A percentile compares a stretch with the other conserved stretches of the same genome.
Evolutionary conservation across 2,329 filamentous ascomycete genomes (phyloP).

Genomic region (Diaporthe sp.): DNA sequence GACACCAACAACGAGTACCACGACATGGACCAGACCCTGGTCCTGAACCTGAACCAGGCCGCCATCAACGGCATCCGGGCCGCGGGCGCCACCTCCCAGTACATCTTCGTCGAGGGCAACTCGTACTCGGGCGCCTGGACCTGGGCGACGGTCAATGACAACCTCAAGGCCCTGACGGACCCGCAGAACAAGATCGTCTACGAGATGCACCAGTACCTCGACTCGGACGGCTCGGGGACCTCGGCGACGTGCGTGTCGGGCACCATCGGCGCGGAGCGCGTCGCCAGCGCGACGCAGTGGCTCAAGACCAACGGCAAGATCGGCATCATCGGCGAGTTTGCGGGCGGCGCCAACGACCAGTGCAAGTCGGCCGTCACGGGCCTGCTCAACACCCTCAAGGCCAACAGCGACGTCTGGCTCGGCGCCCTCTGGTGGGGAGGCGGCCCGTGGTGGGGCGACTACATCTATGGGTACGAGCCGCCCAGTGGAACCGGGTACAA

Average conservation of each 20-base stretch:
- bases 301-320: slow-evolving; percentile 67
- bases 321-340: slow-evolving; percentile 69
- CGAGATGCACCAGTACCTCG: slow-evolving; percentile 72
- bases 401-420: slow-evolving; percentile 70
- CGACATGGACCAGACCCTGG: slow-evolving; percentile 69
- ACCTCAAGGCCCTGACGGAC: slow-evolving; percentile 60
- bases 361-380: slow-evolving; percentile 66
- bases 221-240: slow-evolving; percentile 66
- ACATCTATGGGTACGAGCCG: slow-evolving; percentile 62
- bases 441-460: slow-evolving; percentile 71
- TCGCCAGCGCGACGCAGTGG: slow-evolving; percentile 67
- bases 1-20: slow-evolving; percentile 76
- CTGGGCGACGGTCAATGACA: slow-evolving; percentile 54
- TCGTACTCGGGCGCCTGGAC: slow-evolving; percentile 48
- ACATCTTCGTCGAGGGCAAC: slow-evolving; percentile 63
- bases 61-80: slow-evolving; percentile 71
- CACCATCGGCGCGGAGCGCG: slow-evolving; percentile 63
- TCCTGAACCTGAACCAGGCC: slow-evolving; percentile 71
- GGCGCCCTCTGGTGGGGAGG: slow-evolving; percentile 70
- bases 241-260: slow-evolving; percentile 60
- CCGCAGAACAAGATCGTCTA: slow-evolving; percentile 65
- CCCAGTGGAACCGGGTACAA: slow-evolving; percentile 59
- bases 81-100: slow-evolving; percentile 66
- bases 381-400: slow-evolving; percentile 64
- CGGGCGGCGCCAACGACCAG: slow-evolving; percentile 63